phyloP scores from a whole-genome alignment of 306 rosid genomes.

The Pterocarpus santalinus region DNA sequence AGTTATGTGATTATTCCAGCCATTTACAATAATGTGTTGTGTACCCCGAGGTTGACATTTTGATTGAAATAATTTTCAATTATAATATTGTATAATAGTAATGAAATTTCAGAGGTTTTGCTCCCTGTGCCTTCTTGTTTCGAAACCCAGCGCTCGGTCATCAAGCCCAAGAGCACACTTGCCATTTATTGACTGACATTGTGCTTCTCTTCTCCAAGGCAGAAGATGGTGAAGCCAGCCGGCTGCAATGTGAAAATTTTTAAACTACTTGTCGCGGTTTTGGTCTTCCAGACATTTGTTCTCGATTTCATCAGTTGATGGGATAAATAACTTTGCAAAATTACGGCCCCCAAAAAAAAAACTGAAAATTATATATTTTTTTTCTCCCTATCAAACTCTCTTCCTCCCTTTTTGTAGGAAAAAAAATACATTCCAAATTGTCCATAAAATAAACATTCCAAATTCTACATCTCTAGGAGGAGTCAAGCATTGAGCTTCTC shows the following conservation, averaged over 20 bases:
- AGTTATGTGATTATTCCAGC: slow-evolving; percentile 39
- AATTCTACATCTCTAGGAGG: neutral
- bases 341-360: no score
- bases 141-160: neutral
- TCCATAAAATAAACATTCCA: no score
- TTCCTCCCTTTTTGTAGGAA: no score
- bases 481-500: neutral
- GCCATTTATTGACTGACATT: neutral
- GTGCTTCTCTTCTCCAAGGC: no score
- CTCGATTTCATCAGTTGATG: no score
- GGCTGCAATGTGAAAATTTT: no score
- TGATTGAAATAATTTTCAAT: slow-evolving; percentile 30
- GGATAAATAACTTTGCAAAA: no score
- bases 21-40: slow-evolving; percentile 46
- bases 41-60: slow-evolving; percentile 33
- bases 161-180: neutral
- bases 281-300: no score
- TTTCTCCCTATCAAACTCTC: no score
- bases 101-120: slow-evolving; percentile 27
- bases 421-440: neutral
- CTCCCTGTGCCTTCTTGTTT: neutral
- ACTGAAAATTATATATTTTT: no score
- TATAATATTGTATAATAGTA: slow-evolving; percentile 38
- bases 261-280: no score
- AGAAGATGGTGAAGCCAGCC: no score